Percentiles rank a stretch among this genome's conserved stretches.
phyloP scores from a whole-genome alignment of 306 rosid species.

The Pachyrhizus erosus region DNA sequence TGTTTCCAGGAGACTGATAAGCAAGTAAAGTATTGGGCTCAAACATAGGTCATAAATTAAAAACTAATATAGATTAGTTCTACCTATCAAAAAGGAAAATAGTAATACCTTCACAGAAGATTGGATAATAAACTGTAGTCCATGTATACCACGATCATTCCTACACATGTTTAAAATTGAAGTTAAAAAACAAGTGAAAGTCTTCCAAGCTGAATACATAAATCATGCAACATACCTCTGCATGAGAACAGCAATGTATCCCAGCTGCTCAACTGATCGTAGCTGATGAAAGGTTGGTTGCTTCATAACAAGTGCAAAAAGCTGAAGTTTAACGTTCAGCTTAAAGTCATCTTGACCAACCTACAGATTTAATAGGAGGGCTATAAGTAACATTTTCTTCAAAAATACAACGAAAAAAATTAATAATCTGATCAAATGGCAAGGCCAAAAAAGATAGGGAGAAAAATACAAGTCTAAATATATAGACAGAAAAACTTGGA shows the following conservation, averaged over 20 bases:
- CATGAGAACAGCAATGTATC: constrained; percentile 78
- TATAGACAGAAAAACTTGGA: constrained; percentile 23
- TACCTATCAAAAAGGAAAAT: not conserved
- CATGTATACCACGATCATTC: constrained; percentile 82
- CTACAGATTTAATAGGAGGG: constrained; percentile 52
- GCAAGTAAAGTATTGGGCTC: constrained; percentile 36
- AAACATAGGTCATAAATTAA: constrained; percentile 12
- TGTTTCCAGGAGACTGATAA: constrained; percentile 75
- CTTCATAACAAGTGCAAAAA: constrained; percentile 84
- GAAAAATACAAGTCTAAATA: constrained; percentile 9
- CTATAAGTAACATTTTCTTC: constrained; percentile 9
- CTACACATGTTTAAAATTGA: constrained; percentile 53
- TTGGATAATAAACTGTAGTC: constrained; percentile 84
- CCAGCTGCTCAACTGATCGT: constrained; percentile 96
- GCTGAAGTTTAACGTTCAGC: constrained; percentile 94
- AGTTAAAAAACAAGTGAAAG: constrained; percentile 16
- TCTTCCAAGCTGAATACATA: constrained; percentile 19
- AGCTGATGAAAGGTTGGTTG: constrained; percentile 97
- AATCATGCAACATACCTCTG: constrained; percentile 61
- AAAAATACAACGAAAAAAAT: constrained; percentile 20
- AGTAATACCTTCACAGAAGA: constrained; percentile 80
- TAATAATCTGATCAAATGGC: constrained; percentile 23
- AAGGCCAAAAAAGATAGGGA: constrained; percentile 1
- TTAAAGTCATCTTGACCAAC: constrained; percentile 82
- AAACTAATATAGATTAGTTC: constrained; percentile 14